Evolutionary conservation across 2,329 filamentous ascomycete genomes (phyloP), one percentile per base, ranked within the genome.

Genomic region (Epichloe glyceriae): DNA sequence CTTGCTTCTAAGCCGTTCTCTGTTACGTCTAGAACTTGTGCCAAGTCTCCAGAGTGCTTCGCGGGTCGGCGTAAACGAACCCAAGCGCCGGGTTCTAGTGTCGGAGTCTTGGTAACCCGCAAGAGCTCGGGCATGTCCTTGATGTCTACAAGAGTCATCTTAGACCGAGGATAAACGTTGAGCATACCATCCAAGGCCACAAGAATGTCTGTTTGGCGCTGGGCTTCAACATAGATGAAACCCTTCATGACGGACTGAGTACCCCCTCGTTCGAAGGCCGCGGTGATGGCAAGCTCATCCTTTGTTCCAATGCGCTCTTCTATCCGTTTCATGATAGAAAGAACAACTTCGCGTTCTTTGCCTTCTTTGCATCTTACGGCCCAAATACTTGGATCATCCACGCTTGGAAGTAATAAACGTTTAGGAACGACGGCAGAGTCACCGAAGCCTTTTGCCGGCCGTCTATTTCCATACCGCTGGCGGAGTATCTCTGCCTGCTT

Each of bases 51-150:
- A 40, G 81, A 80, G 67, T 98, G 94, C 63, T 90, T 86, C 43
- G 83, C 77, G 2, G 82, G 83, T 50, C 87, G 80, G 64, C 82
- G 84, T 56, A 97, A 82, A 56, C 93, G 88, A 48, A 97, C 91
- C 78, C 93, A 98, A 38, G 88, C 88, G 56, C 91, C 91, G 10
- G 85, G 86, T 59, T 93, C 82, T 35, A 98, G 73, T 26, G 83
- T 82, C 46, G 89, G 86, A 3, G 86, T 91, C 71, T 95, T 95
- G 54, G 82, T 83, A 30, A 95, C 88, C 48, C 89, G 82, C 17
- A 98, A 75, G n/a, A 98, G 78, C 67, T 97, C 93, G 2, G 93
- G 91, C 83, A 96, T 95, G 68, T 98, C 93, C 66, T 95, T 95
- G 61, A 97, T 89, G 46, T 93, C 88, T 41, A 98, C 88, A 48